Percentiles rank a stretch among this genome's conserved stretches.
Conservation (phyloP, 2,329 filamentous ascomycete species). For the Elsinoe necatrix region DNA sequence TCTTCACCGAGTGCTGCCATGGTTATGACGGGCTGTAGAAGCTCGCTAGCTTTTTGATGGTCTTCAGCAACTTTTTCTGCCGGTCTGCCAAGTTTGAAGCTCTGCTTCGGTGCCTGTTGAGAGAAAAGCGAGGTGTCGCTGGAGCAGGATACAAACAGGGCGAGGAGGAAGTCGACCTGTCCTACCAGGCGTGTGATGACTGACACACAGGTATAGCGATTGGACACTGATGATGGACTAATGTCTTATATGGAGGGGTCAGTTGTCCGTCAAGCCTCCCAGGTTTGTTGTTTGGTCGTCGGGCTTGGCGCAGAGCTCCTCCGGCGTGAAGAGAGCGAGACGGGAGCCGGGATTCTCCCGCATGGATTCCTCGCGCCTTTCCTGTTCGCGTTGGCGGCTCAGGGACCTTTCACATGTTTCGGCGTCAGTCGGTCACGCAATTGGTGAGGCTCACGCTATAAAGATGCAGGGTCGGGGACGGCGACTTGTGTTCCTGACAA, state of each 20-base stretch:
- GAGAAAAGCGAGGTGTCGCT: neutral
- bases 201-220: neutral
- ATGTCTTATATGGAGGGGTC: neutral
- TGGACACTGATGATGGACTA: neutral
- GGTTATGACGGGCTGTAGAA: conserved; percentile 6
- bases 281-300: conserved; percentile 11
- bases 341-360: neutral
- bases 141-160: neutral
- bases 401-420: conserved; percentile 8
- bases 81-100: conserved; percentile 6
- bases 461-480: conserved; percentile 10
- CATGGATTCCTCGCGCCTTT: neutral
- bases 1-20: conserved; percentile 97
- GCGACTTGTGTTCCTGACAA: conserved; percentile 6
- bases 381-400: neutral
- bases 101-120: neutral
- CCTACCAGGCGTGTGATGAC: neutral
- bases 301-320: conserved; percentile 5
- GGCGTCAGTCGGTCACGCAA: conserved; percentile 1
- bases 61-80: neutral
- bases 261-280: neutral
- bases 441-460: conserved; percentile 7
- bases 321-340: neutral
- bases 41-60: neutral
- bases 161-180: neutral